These are phyloP conservation scores for Aureobasidium leucospermi DNA, from an alignment of 2,329 filamentous ascomycete species.

Conservation along the genomic window DNA sequence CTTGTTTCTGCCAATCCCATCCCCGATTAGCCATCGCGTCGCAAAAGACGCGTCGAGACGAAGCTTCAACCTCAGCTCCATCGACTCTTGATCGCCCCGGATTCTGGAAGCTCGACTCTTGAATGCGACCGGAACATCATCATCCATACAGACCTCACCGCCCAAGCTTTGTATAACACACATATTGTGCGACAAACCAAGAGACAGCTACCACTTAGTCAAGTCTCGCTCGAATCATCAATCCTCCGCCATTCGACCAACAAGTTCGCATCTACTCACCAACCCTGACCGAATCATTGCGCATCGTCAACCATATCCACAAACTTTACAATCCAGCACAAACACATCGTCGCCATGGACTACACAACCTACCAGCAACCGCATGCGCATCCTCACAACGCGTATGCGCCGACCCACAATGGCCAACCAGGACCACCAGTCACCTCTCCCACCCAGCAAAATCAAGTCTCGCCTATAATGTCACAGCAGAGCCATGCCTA, in stretches of 20 bases:
- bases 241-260: background rate
- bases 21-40: background rate
- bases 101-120: background rate
- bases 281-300: background rate
- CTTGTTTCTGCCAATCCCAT: slow-evolving; percentile 11
- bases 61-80: background rate
- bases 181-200: background rate
- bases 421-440: slow-evolving; percentile 43
- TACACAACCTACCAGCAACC: slow-evolving; percentile 43
- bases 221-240: background rate
- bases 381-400: slow-evolving; percentile 30
- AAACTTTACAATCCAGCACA: background rate
- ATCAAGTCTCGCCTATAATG: slow-evolving; percentile 72
- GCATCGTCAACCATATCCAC: background rate
- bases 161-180: background rate
- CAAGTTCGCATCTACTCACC: background rate
- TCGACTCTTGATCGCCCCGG: background rate
- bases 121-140: slow-evolving; percentile 5
- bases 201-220: background rate
- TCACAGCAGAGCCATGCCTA: slow-evolving; percentile 58
- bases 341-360: slow-evolving; percentile 33
- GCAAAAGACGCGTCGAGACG: background rate
- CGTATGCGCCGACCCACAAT: slow-evolving; percentile 29
- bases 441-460: slow-evolving; percentile 63
- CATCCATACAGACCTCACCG: background rate